These are phyloP conservation scores for Alternaria ethzedia DNA, from an alignment of 2,329 filamentous ascomycete genomes.

Conservation along the genomic window DNA sequence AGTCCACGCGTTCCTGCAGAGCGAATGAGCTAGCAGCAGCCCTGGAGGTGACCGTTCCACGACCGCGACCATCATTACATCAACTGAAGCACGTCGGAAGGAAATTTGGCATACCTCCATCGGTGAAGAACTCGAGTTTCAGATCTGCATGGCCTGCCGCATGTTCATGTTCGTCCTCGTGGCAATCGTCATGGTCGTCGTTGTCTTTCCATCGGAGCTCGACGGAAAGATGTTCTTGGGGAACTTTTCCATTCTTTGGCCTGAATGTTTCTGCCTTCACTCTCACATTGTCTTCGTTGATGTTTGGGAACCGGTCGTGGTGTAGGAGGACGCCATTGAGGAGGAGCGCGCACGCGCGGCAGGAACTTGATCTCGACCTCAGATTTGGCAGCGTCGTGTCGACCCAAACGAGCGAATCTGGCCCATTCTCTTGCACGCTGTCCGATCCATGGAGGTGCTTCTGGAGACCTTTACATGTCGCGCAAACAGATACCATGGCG, in stretches of 20 bases:
- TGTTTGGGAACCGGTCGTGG: conserved; percentile 35
- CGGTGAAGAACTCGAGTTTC: conserved; percentile 46
- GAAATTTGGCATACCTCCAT: conserved; percentile 36
- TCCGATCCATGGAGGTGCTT: conserved; percentile 33
- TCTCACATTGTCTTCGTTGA: conserved; percentile 31
- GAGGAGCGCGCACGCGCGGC: conserved; percentile 42
- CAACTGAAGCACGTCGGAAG: neutral
- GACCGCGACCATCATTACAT: neutral
- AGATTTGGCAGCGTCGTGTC: conserved; percentile 39
- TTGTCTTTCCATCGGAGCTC: conserved; percentile 40
- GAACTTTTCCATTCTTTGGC: conserved; percentile 11
- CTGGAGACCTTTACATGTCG: conserved; percentile 44
- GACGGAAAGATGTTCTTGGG: conserved; percentile 44
- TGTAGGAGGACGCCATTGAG: conserved; percentile 43
- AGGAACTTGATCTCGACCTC: conserved; percentile 36
- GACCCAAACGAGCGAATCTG: conserved; percentile 30
- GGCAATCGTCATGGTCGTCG: conserved; percentile 23
- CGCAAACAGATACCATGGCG: conserved; percentile 41
- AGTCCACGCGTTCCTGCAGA: conserved; percentile 2
- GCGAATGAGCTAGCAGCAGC: conserved; percentile 2
- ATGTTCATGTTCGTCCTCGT: conserved; percentile 28
- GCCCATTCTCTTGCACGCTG: conserved; percentile 18
- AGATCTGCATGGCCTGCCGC: conserved; percentile 39
- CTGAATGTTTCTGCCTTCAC: conserved; percentile 40
- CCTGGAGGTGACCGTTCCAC: neutral